Percentiles rank a stretch among this genome's conserved stretches.
phyloP scores from a whole-genome alignment of 2,329 filamentous ascomycete genomes.

The Macrophomina pseudophaseolina region DNA sequence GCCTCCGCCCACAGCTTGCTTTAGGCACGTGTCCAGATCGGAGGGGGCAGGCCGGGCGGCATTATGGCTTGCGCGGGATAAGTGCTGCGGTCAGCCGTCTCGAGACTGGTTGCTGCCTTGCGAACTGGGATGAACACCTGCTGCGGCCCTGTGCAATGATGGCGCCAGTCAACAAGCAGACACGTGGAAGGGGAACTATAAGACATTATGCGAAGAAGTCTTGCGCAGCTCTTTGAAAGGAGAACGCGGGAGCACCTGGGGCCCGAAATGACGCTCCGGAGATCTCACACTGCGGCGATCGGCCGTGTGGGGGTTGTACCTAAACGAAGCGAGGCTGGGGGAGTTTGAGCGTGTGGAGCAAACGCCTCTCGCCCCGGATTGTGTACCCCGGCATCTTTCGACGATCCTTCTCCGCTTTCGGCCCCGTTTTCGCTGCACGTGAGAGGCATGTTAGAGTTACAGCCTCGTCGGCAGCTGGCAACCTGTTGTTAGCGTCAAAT shows the following conservation, averaged over 20 bases:
- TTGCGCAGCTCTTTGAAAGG: neutral
- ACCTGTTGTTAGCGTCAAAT: slow-evolving; percentile 9
- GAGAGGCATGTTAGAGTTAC: slow-evolving; percentile 1
- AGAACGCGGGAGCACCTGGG: neutral
- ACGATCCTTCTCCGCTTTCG: slow-evolving; percentile 15
- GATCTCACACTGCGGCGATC: neutral
- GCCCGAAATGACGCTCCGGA: neutral
- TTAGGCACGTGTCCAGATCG: neutral
- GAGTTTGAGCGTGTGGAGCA: neutral
- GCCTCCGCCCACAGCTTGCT: slow-evolving; percentile 16
- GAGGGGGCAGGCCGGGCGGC: neutral
- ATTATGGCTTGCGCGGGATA: slow-evolving; percentile 15
- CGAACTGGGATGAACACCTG: neutral
- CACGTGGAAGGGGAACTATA: neutral
- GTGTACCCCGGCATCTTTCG: neutral
- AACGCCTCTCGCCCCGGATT: slow-evolving; percentile 7
- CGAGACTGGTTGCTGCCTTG: neutral
- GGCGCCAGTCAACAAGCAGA: neutral
- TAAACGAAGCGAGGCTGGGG: slow-evolving; percentile 1
- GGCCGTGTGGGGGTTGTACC: neutral
- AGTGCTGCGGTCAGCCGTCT: slow-evolving; percentile 18
- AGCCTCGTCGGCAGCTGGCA: slow-evolving; percentile 14
- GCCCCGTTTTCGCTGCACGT: slow-evolving; percentile 8
- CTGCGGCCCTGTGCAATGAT: neutral
- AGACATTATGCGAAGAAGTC: neutral